Evolutionary conservation across 768 basidiomycete species (phyloP), one percentile per base, ranked within the genome.

Genomic region (Hypholoma fasciculare): DNA sequence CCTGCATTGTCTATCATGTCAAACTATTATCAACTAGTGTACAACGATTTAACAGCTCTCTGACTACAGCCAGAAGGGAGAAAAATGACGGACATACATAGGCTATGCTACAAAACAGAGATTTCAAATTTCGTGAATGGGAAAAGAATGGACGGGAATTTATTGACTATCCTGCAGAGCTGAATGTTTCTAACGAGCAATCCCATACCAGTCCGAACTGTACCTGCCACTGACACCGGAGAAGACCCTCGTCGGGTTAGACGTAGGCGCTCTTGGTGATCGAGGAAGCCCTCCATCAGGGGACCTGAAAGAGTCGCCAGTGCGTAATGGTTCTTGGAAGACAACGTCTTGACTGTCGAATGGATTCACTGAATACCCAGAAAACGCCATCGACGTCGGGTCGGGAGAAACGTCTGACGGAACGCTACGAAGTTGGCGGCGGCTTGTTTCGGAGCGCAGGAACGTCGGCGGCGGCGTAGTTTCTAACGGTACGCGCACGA

Each of bases 391-490:
- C 1, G 71, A 72, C 16, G 56, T 59, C 19, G 65, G 65, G 38
- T 67, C 71, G 12, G 63, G 59, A 38, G 74, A 71, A 19, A 76
- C 68, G 42, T 76, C 70, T 19, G 72, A 67, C 7, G 74, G 72
- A 30, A 49, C 26, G 17, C 59, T 64, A 39, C 68, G 67, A 14
- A 65, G 56, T 53, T 71, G 71, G n/a, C 66, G 60, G 26, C 67
- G 64, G n/a, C 58, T 58, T 7, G 60, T 60, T 16, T 63, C 57
- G 17, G 58, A 49, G 14, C 52, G 47, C 1, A 58, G 50, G 16
- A 47, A 56, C 1, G 64, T 56, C 19, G 66, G 26, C 44, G 47
- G 56, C 12, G 63, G 64, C 17, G 57, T 43, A 23, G 54, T 49
- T 30, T 63, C 30, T n/a, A 58, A 52, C 20, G 54, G 52, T 19